Percentiles rank a stretch among this genome's conserved stretches.
Conservation (phyloP, 257 asterid species). For the Ocimum tenuiflorum region DNA sequence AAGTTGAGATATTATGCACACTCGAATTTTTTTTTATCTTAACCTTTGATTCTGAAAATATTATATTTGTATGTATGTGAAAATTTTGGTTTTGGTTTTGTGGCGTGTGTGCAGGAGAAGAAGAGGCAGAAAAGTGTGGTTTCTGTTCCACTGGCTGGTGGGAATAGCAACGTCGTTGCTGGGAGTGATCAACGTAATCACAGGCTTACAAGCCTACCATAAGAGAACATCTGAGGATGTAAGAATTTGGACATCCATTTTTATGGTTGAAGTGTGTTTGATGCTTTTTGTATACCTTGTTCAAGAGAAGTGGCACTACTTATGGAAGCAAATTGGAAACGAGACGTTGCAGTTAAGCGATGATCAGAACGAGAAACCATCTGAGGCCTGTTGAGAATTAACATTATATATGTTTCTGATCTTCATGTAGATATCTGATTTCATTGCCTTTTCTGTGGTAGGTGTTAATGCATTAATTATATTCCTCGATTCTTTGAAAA, state of each 20-base stretch:
- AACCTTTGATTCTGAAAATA: too few species aligned
- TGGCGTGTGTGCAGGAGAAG: slow-evolving; percentile 44
- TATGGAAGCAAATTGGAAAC: slow-evolving; percentile 26
- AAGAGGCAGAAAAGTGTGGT: slow-evolving; percentile 56
- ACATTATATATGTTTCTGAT: too few species aligned
- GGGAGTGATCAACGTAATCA: slow-evolving; percentile 57
- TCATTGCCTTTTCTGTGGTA: too few species aligned
- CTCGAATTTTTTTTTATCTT: too few species aligned
- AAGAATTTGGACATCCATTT: slow-evolving; percentile 43
- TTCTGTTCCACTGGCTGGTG: slow-evolving; percentile 59
- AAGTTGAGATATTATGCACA: too few species aligned
- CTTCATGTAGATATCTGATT: too few species aligned
- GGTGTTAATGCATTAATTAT: too few species aligned
- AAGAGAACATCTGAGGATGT: slow-evolving; percentile 40
- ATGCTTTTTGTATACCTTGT: slow-evolving; percentile 47
- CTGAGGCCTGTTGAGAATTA: slow-evolving; percentile 22
- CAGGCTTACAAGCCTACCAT: slow-evolving; percentile 64
- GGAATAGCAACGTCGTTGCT: slow-evolving; percentile 51
- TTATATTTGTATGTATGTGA: too few species aligned
- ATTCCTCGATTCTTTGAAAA: too few species aligned
- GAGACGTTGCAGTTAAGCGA: slow-evolving; percentile 40
- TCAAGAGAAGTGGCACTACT: slow-evolving; percentile 73
- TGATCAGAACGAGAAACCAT: slow-evolving; percentile 26
- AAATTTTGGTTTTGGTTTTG: not conserved
- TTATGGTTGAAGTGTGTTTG: slow-evolving; percentile 43